phyloP scores from a whole-genome alignment of 2,329 filamentous ascomycete genomes.

The Sphaerulina vaccinii region DNA sequence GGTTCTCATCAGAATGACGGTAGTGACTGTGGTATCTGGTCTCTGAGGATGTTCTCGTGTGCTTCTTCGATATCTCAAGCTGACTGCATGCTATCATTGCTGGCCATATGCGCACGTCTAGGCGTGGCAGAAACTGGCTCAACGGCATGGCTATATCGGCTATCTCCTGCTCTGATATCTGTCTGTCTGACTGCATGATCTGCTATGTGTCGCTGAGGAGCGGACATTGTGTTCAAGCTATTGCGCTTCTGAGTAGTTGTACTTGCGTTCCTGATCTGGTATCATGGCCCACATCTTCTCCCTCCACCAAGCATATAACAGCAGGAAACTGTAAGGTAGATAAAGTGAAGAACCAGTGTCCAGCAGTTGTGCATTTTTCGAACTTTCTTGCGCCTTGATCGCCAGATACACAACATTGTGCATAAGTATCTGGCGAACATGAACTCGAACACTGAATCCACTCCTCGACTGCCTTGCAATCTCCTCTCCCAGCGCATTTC shows the following conservation, averaged over 20 bases:
- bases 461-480: background rate
- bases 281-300: conserved; percentile 9
- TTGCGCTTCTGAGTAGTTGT: conserved; percentile 23
- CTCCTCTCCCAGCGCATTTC: background rate
- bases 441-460: background rate
- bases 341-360: conserved; percentile 17
- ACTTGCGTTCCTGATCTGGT: conserved; percentile 26
- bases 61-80: conserved; percentile 26
- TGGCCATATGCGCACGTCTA: conserved; percentile 16
- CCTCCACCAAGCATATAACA: conserved; percentile 19
- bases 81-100: conserved; percentile 29
- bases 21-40: conserved; percentile 13
- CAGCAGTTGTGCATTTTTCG: conserved; percentile 11
- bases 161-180: conserved; percentile 27
- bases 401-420: conserved; percentile 27
- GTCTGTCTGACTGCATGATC: conserved; percentile 20
- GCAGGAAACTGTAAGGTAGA: conserved; percentile 14
- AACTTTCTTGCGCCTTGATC: conserved; percentile 1
- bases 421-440: conserved; percentile 17
- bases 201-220: conserved; percentile 26
- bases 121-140: conserved; percentile 21
- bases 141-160: conserved; percentile 31
- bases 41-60: conserved; percentile 11
- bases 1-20: conserved; percentile 13
- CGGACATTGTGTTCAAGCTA: conserved; percentile 32